Percentiles rank a stretch among this genome's conserved stretches.
These are phyloP conservation scores for Millerago galiae DNA, from an alignment of 805 yeast genomes.

Conservation along the genomic window DNA sequence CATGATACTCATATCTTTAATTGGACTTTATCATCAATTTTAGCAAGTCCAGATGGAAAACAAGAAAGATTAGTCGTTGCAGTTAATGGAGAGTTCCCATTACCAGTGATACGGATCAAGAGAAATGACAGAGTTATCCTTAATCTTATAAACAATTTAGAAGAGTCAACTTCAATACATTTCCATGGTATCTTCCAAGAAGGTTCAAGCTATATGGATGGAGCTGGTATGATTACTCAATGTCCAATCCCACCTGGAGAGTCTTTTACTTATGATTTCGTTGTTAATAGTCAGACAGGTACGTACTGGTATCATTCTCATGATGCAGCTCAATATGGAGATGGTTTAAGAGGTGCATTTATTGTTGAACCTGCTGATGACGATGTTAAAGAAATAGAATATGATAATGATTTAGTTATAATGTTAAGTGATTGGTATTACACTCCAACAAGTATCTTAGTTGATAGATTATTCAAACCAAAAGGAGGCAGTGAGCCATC, in stretches of 20 bases:
- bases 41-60: slow-evolving; percentile 34
- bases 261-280: slow-evolving; percentile 76
- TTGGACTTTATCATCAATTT: slow-evolving; percentile 60
- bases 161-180: slow-evolving; percentile 68
- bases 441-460: slow-evolving; percentile 29
- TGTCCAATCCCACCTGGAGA: slow-evolving; percentile 87
- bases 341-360: slow-evolving; percentile 80
- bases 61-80: slow-evolving; percentile 35
- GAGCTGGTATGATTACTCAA: slow-evolving; percentile 82
- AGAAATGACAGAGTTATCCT: slow-evolving; percentile 75
- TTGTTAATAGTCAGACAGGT: slow-evolving; percentile 76
- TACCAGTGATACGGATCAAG: slow-evolving; percentile 74
- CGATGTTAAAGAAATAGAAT: slow-evolving; percentile 26
- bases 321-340: slow-evolving; percentile 83
- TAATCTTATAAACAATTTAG: slow-evolving; percentile 69
- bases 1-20: slow-evolving; percentile 49
- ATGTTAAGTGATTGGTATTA: slow-evolving; percentile 47
- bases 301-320: slow-evolving; percentile 98
- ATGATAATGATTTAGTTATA: slow-evolving; percentile 41
- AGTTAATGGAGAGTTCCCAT: slow-evolving; percentile 57
- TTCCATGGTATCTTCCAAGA: slow-evolving; percentile 87
- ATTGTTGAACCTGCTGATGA: slow-evolving; percentile 58
- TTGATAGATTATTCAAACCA: slow-evolving; percentile 34
- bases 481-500: slow-evolving; percentile 43
- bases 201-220: slow-evolving; percentile 77